phyloP scores from a whole-genome alignment of 2,329 filamentous ascomycete genomes.

The Aspergillus neoniger region DNA sequence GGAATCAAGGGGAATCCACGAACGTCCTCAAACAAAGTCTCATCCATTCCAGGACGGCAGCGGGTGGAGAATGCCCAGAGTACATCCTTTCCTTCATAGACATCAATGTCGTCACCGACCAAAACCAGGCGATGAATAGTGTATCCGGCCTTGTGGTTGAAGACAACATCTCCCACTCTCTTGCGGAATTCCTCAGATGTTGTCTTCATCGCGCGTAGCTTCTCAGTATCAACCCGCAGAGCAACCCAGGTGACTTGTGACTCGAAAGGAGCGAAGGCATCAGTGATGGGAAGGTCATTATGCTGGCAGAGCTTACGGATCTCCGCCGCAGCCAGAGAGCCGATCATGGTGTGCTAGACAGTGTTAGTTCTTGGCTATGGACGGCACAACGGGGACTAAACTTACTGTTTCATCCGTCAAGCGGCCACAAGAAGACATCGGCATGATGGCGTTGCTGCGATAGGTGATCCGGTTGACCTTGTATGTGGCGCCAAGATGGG shows the following conservation, averaged over 20 bases:
- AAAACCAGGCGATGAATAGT: constrained; percentile 50
- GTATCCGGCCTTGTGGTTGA: constrained; percentile 45
- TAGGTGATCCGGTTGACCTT: constrained; percentile 53
- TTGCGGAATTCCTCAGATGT: constrained; percentile 43
- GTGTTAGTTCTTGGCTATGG: background rate
- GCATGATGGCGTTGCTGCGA: constrained; percentile 51
- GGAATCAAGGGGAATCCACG: constrained; percentile 49
- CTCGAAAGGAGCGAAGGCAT: constrained; percentile 50
- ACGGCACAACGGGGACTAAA: constrained; percentile 10
- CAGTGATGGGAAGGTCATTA: constrained; percentile 46
- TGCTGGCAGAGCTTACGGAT: constrained; percentile 42
- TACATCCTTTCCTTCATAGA: constrained; percentile 49
- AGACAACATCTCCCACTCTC: constrained; percentile 47
- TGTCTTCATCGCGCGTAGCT: constrained; percentile 58
- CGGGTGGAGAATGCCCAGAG: constrained; percentile 54
- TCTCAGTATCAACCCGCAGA: constrained; percentile 59
- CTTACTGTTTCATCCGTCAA: constrained; percentile 49
- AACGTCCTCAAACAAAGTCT: constrained; percentile 50
- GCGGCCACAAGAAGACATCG: constrained; percentile 47
- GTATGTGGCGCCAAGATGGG: constrained; percentile 43
- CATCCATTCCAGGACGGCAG: constrained; percentile 49
- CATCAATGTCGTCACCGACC: constrained; percentile 54
- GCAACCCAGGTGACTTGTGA: constrained; percentile 53
- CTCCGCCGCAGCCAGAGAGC: constrained; percentile 47
- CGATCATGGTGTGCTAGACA: constrained; percentile 42